Evolutionary conservation across 108 stramenopile species (phyloP).

Genomic region (Stephanodiscus triporus): DNA sequence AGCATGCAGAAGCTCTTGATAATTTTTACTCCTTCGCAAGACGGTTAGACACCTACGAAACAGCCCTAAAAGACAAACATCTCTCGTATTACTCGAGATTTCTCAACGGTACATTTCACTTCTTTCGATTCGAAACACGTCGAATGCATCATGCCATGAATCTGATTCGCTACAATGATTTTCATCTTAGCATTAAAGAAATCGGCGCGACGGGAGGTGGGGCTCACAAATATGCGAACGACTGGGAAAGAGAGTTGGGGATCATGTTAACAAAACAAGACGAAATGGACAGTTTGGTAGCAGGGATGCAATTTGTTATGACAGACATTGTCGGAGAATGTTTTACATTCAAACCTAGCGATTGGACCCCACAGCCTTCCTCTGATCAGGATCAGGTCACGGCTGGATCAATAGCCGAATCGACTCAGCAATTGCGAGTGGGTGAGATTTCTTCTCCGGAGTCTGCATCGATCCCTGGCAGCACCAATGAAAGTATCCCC

Average conservation of each 20-base stretch:
- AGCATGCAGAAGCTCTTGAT: conserved; percentile 76
- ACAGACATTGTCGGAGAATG: conserved; percentile 92
- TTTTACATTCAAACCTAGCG: conserved; percentile 91
- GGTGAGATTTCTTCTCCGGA: conserved; percentile 5
- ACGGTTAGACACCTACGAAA: conserved; percentile 66
- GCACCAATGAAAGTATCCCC: not conserved
- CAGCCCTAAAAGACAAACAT: conserved; percentile 86
- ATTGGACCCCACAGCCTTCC: conserved; percentile 23
- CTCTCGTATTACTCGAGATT: conserved; percentile 87
- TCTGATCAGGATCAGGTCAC: not conserved
- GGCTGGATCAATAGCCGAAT: not conserved
- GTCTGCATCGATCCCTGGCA: not conserved
- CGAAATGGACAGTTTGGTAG: conserved; percentile 94
- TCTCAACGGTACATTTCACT: conserved; percentile 94
- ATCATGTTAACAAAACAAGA: conserved; percentile 92
- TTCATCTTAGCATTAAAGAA: conserved; percentile 78
- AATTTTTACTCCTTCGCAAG: conserved; percentile 86
- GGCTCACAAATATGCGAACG: conserved; percentile 94
- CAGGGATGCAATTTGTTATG: conserved; percentile 97
- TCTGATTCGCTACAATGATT: conserved; percentile 77
- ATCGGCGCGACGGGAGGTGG: conserved; percentile 73
- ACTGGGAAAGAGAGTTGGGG: conserved; percentile 83
- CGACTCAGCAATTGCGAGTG: not conserved
- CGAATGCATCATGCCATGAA: conserved; percentile 92
- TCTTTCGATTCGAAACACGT: conserved; percentile 96